These are phyloP conservation scores for Diaporthe sp. DNA, from an alignment of 2,329 filamentous ascomycete genomes.

Conservation along the genomic window DNA sequence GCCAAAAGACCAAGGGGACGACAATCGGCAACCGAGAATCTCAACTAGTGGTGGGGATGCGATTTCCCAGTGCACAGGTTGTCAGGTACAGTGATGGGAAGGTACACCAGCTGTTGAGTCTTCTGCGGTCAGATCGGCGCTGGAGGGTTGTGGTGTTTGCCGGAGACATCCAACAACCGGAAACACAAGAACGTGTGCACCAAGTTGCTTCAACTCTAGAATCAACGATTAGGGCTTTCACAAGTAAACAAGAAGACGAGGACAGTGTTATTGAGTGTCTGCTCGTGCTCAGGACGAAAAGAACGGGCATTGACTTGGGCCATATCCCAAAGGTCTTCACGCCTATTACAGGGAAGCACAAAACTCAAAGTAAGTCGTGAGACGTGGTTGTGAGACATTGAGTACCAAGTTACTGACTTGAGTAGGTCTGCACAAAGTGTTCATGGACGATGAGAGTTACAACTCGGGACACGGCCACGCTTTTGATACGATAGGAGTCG, in stretches of 20 bases:
- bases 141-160: constrained; percentile 47
- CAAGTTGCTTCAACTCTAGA: constrained; percentile 39
- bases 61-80: constrained; percentile 59
- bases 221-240: constrained; percentile 55
- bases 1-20: neutral
- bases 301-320: constrained; percentile 63
- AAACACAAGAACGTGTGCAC: neutral
- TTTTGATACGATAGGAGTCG: constrained; percentile 69
- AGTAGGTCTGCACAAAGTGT: constrained; percentile 71
- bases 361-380: constrained; percentile 61
- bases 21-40: neutral
- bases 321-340: constrained; percentile 70
- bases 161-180: constrained; percentile 31
- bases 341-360: constrained; percentile 68
- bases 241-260: constrained; percentile 56
- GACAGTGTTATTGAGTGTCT: constrained; percentile 72
- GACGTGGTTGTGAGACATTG: neutral
- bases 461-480: constrained; percentile 69
- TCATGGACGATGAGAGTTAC: constrained; percentile 68
- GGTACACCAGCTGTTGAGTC: constrained; percentile 56
- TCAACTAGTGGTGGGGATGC: constrained; percentile 38
- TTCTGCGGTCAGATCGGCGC: constrained; percentile 56
- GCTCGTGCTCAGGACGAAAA: constrained; percentile 65
- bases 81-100: constrained; percentile 68
- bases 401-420: neutral